Percentiles rank a stretch among this genome's conserved stretches.
These are phyloP conservation scores for Apiotrichum sp. DNA, from an alignment of 1,284 basidiomycete species.

Conservation along the genomic window DNA sequence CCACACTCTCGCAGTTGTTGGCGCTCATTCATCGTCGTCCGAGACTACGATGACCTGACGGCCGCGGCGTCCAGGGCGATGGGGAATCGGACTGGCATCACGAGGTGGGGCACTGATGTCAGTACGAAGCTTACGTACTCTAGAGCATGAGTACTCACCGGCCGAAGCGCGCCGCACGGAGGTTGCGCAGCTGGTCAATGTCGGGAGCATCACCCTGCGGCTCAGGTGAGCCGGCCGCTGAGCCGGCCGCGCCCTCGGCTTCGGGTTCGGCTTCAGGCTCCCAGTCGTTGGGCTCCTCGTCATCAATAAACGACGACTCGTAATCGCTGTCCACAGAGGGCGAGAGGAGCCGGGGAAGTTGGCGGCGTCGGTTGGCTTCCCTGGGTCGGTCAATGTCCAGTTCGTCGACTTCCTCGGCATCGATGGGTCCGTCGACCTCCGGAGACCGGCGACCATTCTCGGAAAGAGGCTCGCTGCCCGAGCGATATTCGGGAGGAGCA, in stretches of 20 bases:
- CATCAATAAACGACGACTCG: slow-evolving; percentile 18
- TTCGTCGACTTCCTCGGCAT: too few relatives aligned
- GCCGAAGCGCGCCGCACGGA: slow-evolving; percentile 11
- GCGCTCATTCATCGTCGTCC: too few relatives aligned
- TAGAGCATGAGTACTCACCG: background rate
- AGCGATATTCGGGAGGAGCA: background rate
- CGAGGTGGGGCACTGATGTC: background rate
- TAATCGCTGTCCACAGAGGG: slow-evolving; percentile 9
- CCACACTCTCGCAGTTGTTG: too few relatives aligned
- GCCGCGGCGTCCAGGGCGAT: background rate
- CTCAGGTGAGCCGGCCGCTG: slow-evolving; percentile 11
- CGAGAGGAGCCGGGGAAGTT: too few relatives aligned
- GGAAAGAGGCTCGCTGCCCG: too few relatives aligned
- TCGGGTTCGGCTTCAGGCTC: slow-evolving; percentile 2
- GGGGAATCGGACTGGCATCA: too few relatives aligned
- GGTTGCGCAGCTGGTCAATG: slow-evolving; percentile 14
- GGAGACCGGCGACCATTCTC: too few relatives aligned
- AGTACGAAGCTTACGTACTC: background rate
- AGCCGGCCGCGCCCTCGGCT: background rate
- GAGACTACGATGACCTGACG: too few relatives aligned
- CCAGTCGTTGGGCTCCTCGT: slow-evolving; percentile 3
- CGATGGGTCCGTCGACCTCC: too few relatives aligned
- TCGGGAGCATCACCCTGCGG: slow-evolving; percentile 17
- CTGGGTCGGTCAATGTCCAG: too few relatives aligned
- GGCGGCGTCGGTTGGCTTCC: too few relatives aligned